Base-by-base conservation (phyloP, 2,329 filamentous ascomycete genomes). In the Neocucurbitaria cava region DNA sequence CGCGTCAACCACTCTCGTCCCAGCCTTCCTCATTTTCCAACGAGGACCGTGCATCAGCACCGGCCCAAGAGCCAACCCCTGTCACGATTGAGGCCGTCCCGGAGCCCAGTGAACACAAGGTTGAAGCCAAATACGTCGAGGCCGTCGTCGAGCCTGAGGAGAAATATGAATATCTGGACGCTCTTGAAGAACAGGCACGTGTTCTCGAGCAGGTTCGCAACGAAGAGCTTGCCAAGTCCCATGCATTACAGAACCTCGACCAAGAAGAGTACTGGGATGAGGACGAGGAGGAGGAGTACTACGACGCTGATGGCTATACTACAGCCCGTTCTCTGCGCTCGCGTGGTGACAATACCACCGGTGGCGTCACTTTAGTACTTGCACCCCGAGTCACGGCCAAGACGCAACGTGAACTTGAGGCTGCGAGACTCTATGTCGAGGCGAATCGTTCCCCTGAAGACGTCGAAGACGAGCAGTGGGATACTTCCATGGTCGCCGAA, bases 401-500 rank as follows among this genome's bases (percentile, higher is more conserved):
- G 65, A 83, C 87, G 31, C 83, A 87, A 68, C 85, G 86, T 33
- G 92, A 98, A 77, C 81, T 98, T 36, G 87, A 89, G 39, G 79
- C 82, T 45, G 87, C 88, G 2, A 88, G 84, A 66, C 71, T 82
- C 6, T 82, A 88, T 56, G 90, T 96, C 13, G 86, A 91, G 62
- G 77, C 79, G 26, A 87, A 84, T 24, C 83, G 85, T 23, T 87
- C 86, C 1, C 75, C 79, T 4, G 90, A 95, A 53, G 92, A 96
- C 53, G 81, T 92, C 40, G 90, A 96, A 58, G 94, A 97, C 61
- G 94, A 98, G 72, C 82, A 85, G 47, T 96, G 90, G 87, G 95
- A 98, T 72, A 92, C 94, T 30, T 96, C 91, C 73, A 98, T 99
- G 95, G 95, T 98, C 46, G 90, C 93, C 10, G 94, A 98, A 73